Evolutionary conservation across 2,329 filamentous ascomycete genomes (phyloP), one percentile per base, ranked within the genome.

Genomic region (Diaporthe vaccinii): DNA sequence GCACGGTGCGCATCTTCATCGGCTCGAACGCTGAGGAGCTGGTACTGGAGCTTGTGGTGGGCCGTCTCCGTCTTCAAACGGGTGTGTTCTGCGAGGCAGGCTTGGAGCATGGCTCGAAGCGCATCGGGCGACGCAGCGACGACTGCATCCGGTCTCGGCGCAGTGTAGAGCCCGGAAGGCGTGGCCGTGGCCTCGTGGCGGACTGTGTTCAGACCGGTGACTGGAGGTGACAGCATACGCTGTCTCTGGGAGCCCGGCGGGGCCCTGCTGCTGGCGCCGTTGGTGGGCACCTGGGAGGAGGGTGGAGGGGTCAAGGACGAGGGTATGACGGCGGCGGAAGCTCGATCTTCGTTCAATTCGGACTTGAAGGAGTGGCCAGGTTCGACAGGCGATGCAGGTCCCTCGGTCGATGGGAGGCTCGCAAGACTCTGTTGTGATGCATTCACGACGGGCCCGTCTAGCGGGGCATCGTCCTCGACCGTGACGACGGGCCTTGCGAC

Each of bases 1-100:
- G 96, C 95, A 36, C 95, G 92, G 84, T 97, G 96, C 14, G 95
- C 91, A 41, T 95, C 93, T 79, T 98, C 95, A 67, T 93, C 92
- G 73, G 94, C 95, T 81, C 98, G 95, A 78, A 98, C 92, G 70
- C 91, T 92, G 39, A 98, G 89, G 81, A 98, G 90, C 79, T 93
- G 95, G 81, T 96, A 94, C 83, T 98, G 96, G 73, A 98, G 87
- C 84, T 97, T 97, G 86, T 97, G 93, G 82, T 98, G 96, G 44
- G 96, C 94, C 22, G 94, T 93, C 75, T 96, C 94, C 87, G 95
- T 96, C 80, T 97, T 94, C 67, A 92, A 84, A 79, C 87, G 89
- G 61, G 88, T 86, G 76, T 91, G 89, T 78, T 93, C 89, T 31
- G 86, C 87, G 57, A 92, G 83, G 77, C 86, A 88, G 4, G 84